These are phyloP conservation scores for Talaromyces marneffei DNA, from an alignment of 2,329 filamentous ascomycete genomes.

Conservation along the genomic window DNA sequence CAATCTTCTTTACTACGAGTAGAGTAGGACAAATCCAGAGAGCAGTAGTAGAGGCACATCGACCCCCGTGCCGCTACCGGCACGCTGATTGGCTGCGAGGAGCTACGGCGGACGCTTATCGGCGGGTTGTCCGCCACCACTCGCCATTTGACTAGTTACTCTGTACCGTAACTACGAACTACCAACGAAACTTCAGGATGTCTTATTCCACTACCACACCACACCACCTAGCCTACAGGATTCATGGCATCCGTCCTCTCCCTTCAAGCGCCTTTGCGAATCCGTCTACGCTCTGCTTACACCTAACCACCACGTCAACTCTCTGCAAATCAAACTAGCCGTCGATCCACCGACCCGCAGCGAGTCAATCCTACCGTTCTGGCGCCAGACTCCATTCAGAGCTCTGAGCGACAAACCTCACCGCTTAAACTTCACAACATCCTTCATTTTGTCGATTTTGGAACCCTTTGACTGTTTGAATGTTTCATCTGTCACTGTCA, in stretches of 20 bases:
- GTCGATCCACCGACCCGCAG: slow-evolving; percentile 1
- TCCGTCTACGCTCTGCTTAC: too few relatives aligned
- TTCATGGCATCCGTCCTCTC: slow-evolving; percentile 1
- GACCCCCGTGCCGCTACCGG: neutral
- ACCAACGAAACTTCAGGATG: too few relatives aligned
- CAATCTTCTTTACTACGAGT: neutral
- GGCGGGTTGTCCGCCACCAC: slow-evolving; percentile 7
- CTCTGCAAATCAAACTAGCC: neutral
- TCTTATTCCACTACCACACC: too few relatives aligned
- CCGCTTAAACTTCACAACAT: slow-evolving; percentile 8
- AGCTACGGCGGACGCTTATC: slow-evolving; percentile 2
- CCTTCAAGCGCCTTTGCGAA: neutral
- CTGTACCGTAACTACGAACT: neutral
- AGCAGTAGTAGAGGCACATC: neutral
- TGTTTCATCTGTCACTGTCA: neutral
- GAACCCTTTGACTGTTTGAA: neutral
- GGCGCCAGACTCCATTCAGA: neutral
- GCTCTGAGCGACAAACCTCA: slow-evolving; percentile 6
- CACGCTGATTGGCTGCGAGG: neutral
- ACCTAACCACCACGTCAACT: too few relatives aligned
- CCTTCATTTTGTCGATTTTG: neutral
- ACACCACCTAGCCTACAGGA: too few relatives aligned
- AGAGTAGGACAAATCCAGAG: neutral
- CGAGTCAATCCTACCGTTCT: neutral
- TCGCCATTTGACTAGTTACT: neutral